Conservation (phyloP, 257 asterid species). For the Hygrophila difformis region DNA sequence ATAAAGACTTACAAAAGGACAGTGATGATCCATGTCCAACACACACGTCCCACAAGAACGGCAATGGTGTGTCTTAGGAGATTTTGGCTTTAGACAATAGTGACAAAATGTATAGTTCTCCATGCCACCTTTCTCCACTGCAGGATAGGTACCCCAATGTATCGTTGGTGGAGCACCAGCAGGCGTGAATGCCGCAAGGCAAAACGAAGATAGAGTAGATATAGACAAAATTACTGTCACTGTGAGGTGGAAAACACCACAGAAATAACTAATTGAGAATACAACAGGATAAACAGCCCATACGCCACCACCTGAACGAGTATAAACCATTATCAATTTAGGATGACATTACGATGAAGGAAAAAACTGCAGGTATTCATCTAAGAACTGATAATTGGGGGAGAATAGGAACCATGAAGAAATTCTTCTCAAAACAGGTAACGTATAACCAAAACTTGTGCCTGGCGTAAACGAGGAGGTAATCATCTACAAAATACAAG, state of each 20-base stretch:
- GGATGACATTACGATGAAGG: too few relatives aligned
- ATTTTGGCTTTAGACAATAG: constrained; percentile 79
- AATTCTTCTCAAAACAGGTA: too few relatives aligned
- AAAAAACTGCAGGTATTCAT: too few relatives aligned
- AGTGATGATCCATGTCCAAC: constrained; percentile 97
- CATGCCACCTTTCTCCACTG: constrained; percentile 85
- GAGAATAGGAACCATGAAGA: too few relatives aligned
- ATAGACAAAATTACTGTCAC: constrained; percentile 39
- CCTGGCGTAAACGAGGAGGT: too few relatives aligned
- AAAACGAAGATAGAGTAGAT: constrained; percentile 53
- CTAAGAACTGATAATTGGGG: too few relatives aligned
- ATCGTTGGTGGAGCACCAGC: constrained; percentile 80
- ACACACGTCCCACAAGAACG: constrained; percentile 85
- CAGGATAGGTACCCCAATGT: constrained; percentile 92
- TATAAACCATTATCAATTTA: constrained; percentile 16
- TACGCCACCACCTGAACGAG: constrained; percentile 84
- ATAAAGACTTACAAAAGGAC: constrained; percentile 82
- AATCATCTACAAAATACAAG: too few relatives aligned
- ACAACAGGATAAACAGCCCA: constrained; percentile 77
- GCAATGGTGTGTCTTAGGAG: constrained; percentile 85
- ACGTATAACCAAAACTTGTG: too few relatives aligned
- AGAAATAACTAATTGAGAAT: constrained; percentile 45
- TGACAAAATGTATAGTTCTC: constrained; percentile 74
- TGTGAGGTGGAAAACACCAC: constrained; percentile 41
- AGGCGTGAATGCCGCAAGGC: constrained; percentile 59